phyloP scores from a whole-genome alignment of 495 filamentous ascomycete genomes.

The Daldinia bambusicola region DNA sequence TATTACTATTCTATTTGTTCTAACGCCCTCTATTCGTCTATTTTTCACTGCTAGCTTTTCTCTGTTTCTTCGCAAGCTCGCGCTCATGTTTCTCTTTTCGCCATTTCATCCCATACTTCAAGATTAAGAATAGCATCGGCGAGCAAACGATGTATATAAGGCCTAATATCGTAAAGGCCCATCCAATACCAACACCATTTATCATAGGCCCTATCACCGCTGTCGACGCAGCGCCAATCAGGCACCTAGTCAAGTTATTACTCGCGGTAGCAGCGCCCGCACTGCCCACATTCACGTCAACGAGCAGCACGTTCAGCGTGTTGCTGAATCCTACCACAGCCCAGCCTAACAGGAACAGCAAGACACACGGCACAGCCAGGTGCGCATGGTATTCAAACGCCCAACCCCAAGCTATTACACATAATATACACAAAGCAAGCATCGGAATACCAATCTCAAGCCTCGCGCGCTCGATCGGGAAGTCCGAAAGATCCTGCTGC shows the following conservation, averaged over 20 bases:
- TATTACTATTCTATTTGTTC: not conserved
- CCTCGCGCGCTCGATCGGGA: slow-evolving; percentile 74
- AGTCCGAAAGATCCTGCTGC: slow-evolving; percentile 61
- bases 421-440: slow-evolving; percentile 50
- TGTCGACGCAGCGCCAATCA: slow-evolving; percentile 73
- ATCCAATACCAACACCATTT: slow-evolving; percentile 70
- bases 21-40: not conserved
- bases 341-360: slow-evolving; percentile 66
- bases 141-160: slow-evolving; percentile 62
- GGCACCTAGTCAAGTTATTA: slow-evolving; percentile 74
- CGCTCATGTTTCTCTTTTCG: slow-evolving; percentile 37
- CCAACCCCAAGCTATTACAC: slow-evolving; percentile 68
- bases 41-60: not conserved
- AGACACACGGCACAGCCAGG: slow-evolving; percentile 60
- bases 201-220: slow-evolving; percentile 75
- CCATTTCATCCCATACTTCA: slow-evolving; percentile 56
- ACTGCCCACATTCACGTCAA: slow-evolving; percentile 71
- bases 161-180: slow-evolving; percentile 75
- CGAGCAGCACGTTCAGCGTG: slow-evolving; percentile 63
- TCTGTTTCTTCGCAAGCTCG: slow-evolving; percentile 25
- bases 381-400: slow-evolving; percentile 55
- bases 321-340: slow-evolving; percentile 62
- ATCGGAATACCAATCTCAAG: slow-evolving; percentile 66
- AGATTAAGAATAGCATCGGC: slow-evolving; percentile 61
- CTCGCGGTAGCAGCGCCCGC: slow-evolving; percentile 75